Conservation (phyloP, 768 basidiomycete genomes). For the Tylopilus balloui region DNA sequence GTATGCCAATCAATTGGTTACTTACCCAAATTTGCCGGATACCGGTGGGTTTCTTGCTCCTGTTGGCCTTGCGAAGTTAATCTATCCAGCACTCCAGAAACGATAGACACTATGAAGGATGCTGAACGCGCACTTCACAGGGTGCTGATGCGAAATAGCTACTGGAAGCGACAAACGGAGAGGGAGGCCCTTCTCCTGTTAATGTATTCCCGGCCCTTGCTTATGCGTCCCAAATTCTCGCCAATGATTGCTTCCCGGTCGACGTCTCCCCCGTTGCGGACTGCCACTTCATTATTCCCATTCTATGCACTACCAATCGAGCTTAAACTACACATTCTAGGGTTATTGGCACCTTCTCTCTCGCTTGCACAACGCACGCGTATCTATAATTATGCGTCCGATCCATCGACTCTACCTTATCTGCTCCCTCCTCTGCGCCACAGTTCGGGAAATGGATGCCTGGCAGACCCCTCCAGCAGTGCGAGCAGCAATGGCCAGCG, state of each 20-base stretch:
- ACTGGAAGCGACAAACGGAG: conserved; percentile 41
- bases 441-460: conserved; percentile 13
- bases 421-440: conserved; percentile 32
- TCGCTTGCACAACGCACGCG: conserved; percentile 53
- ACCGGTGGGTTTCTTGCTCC: conserved; percentile 4
- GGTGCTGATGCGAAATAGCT: conserved; percentile 45
- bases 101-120: conserved; percentile 32
- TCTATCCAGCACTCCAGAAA: conserved; percentile 12
- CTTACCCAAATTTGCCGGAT: conserved; percentile 5
- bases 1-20: conserved; percentile 39
- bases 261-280: conserved; percentile 13
- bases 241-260: conserved; percentile 10
- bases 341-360: conserved; percentile 51
- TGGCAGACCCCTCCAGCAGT: conserved; percentile 19
- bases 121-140: conserved; percentile 32
- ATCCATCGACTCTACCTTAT: conserved; percentile 45
- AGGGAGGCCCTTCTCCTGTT: conserved; percentile 49
- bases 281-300: conserved; percentile 27
- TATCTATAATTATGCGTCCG: conserved; percentile 52
- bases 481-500: conserved; percentile 17
- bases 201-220: conserved; percentile 43
- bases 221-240: conserved; percentile 33
- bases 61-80: conserved; percentile 18
- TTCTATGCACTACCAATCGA: conserved; percentile 51
- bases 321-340: conserved; percentile 52